phyloP scores from a whole-genome alignment of 1,284 basidiomycete species.

The Apiotrichum brassicae region DNA sequence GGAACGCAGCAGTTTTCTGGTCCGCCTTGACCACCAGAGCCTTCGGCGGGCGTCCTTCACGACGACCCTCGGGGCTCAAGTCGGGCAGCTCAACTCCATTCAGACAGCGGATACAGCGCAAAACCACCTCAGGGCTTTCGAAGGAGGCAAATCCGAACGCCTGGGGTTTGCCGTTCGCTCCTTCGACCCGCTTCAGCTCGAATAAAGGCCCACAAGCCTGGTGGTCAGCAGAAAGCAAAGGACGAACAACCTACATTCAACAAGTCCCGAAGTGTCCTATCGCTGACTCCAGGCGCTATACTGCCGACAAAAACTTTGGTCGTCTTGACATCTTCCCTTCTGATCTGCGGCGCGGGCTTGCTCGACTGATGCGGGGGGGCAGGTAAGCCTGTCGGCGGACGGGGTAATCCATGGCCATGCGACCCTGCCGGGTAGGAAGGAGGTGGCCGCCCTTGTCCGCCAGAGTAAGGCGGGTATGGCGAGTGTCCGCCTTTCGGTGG shows the following conservation, averaged over 20 bases:
- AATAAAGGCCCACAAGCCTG: slow-evolving; percentile 84
- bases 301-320: slow-evolving; percentile 82
- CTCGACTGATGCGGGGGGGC: not conserved
- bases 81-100: slow-evolving; percentile 81
- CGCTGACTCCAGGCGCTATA: slow-evolving; percentile 85
- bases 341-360: slow-evolving; percentile 3
- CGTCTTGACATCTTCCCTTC: slow-evolving; percentile 44
- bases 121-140: slow-evolving; percentile 78
- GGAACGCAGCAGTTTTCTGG: slow-evolving; percentile 78
- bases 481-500: slow-evolving; percentile 12
- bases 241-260: slow-evolving; percentile 57
- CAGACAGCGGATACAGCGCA: slow-evolving; percentile 70
- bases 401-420: slow-evolving; percentile 14
- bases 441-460: slow-evolving; percentile 20
- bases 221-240: not conserved
- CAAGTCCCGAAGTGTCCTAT: slow-evolving; percentile 64
- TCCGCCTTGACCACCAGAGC: slow-evolving; percentile 86
- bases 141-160: slow-evolving; percentile 93
- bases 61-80: slow-evolving; percentile 52
- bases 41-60: slow-evolving; percentile 72
- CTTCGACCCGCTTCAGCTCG: slow-evolving; percentile 82
- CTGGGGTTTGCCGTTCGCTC: slow-evolving; percentile 82
- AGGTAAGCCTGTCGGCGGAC: not conserved
- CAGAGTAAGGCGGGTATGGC: slow-evolving; percentile 1
- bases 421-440: slow-evolving; percentile 18